phyloP scores from a whole-genome alignment of 2,329 filamentous ascomycete genomes.

The Phoma sp. region DNA sequence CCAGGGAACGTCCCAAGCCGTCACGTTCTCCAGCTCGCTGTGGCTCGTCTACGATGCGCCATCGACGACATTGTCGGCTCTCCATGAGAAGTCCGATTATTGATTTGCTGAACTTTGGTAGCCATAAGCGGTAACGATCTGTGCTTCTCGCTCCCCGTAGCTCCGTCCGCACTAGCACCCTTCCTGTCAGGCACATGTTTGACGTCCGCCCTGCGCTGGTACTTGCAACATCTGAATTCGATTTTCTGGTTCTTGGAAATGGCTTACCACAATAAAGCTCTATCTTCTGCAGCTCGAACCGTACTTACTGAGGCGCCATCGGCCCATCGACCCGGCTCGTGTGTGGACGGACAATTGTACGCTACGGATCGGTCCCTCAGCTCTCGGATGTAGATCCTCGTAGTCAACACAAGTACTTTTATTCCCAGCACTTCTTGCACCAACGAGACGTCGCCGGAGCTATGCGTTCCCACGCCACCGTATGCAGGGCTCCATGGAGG shows the following conservation, averaged over 20 bases:
- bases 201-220: not conserved
- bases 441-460: not conserved
- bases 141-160: not conserved
- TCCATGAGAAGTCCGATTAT: constrained; percentile 11
- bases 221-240: not conserved
- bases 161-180: not conserved
- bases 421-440: not conserved
- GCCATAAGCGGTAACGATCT: constrained; percentile 6
- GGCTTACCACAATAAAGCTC: not conserved
- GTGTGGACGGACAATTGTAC: constrained; percentile 2
- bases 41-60: not conserved
- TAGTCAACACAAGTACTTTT: not conserved
- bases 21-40: not conserved
- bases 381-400: constrained; percentile 10
- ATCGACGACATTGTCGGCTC: constrained; percentile 7
- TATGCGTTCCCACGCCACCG: not conserved
- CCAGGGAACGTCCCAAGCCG: not conserved
- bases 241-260: not conserved
- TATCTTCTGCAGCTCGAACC: not conserved
- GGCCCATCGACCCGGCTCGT: not conserved
- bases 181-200: constrained; percentile 5
- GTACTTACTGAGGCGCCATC: not conserved
- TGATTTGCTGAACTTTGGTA: constrained; percentile 4
- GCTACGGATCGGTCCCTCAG: constrained; percentile 5
- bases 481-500: constrained; percentile 10